A percentile compares a stretch with the other conserved stretches of the same genome.
Conservation (phyloP, 805 yeast genomes). For the Saturnispora galanensis region DNA sequence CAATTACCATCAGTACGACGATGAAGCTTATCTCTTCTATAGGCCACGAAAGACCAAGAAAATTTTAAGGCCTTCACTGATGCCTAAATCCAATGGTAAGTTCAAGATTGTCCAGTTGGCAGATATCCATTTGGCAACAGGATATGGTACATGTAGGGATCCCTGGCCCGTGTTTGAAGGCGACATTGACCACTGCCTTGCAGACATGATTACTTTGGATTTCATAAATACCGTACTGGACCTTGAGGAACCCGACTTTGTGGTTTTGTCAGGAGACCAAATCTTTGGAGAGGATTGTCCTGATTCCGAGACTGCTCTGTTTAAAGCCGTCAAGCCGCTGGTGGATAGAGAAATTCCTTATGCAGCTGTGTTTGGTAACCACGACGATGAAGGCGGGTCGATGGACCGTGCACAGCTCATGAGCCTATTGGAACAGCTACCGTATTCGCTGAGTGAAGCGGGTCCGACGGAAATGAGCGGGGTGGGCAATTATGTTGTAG, state of each 20-base stretch:
- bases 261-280: slow-evolving; percentile 87
- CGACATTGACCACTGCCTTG: slow-evolving; percentile 47
- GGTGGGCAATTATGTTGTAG: slow-evolving; percentile 66
- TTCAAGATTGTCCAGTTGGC: slow-evolving; percentile 84
- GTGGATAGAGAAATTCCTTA: slow-evolving; percentile 64
- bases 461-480: slow-evolving; percentile 72
- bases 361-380: slow-evolving; percentile 85
- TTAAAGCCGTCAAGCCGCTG: slow-evolving; percentile 67
- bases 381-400: slow-evolving; percentile 87
- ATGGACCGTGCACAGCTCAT: slow-evolving; percentile 52
- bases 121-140: slow-evolving; percentile 85
- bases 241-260: slow-evolving; percentile 72
- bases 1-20: slow-evolving; percentile 13
- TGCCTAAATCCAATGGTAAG: slow-evolving; percentile 33
- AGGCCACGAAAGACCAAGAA: slow-evolving; percentile 9
- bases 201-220: slow-evolving; percentile 60
- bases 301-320: slow-evolving; percentile 74
- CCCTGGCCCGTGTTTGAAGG: slow-evolving; percentile 40
- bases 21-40: slow-evolving; percentile 10
- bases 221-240: slow-evolving; percentile 61
- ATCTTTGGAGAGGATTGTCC: slow-evolving; percentile 71
- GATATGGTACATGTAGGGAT: slow-evolving; percentile 70
- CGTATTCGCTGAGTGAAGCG: slow-evolving; percentile 50
- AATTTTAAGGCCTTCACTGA: slow-evolving; percentile 23
- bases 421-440: slow-evolving; percentile 45